Evolutionary conservation across 2,329 filamentous ascomycete species (phyloP).

Genomic region (Colletotrichum zoysiae): DNA sequence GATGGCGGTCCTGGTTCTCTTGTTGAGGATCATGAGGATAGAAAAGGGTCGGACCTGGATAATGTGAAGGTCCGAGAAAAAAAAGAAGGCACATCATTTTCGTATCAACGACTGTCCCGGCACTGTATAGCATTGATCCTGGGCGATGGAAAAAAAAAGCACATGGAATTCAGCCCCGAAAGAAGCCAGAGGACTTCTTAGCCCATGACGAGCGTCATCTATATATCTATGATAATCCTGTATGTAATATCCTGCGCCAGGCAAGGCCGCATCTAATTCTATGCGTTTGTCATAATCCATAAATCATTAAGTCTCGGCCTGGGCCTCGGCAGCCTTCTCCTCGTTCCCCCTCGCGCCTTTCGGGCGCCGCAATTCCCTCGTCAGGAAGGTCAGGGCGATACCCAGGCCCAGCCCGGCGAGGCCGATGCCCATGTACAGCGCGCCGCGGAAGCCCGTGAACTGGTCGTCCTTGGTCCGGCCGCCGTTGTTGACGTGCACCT

Average conservation of each 20-base stretch:
- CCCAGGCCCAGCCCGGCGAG: constrained; percentile 44
- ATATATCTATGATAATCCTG: not conserved
- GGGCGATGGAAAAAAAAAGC: not conserved
- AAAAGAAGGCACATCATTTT: not conserved
- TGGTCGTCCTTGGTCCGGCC: constrained; percentile 44
- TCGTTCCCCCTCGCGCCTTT: not conserved
- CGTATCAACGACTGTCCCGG: too few species aligned
- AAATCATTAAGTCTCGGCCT: not conserved
- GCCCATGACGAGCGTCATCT: not conserved
- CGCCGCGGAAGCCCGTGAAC: constrained; percentile 53
- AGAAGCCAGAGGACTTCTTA: not conserved
- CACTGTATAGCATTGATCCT: not conserved
- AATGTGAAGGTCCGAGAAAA: not conserved
- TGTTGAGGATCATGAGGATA: not conserved
- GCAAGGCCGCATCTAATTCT: not conserved
- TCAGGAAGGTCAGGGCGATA: constrained; percentile 28
- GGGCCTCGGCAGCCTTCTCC: constrained; percentile 24
- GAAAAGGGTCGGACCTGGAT: not conserved
- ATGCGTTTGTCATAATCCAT: not conserved
- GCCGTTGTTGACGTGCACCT: constrained; percentile 54
- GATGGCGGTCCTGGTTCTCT: constrained; percentile 15
- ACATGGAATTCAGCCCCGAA: not conserved
- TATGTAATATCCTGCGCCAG: not conserved
- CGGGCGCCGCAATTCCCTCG: constrained; percentile 36
- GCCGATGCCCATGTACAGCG: constrained; percentile 58